Evolutionary conservation across 768 basidiomycete genomes (phyloP), one percentile per base, ranked within the genome.

Genomic region (Tricholoma hemisulphureum): DNA sequence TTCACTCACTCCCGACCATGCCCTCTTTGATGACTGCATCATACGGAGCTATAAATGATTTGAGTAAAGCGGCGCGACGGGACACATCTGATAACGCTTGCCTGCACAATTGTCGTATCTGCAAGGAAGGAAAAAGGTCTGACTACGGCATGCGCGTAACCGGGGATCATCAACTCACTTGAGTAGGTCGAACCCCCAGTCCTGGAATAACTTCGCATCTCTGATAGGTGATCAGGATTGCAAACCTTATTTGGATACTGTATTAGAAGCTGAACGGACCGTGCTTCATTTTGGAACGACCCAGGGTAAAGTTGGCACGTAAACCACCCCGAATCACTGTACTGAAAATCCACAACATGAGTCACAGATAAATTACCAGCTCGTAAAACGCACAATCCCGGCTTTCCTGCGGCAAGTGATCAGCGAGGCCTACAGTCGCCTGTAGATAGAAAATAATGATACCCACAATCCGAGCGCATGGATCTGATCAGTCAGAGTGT

Each of bases 291-390:
- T 64, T 75, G 71, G 70, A 77, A 87, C 1, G 85, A 86, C 18
- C 85, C 86, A 43, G 86, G 86, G 64, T 84, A 88, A 7, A 83
- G 71, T 11, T 79, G 80, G 57, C 86, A 88, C n/a, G 86, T 88
- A 61, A 77, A 82, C 85, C 84, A 87, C 18, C 86, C 86, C 4
- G 85, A 76, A 58, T 85, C 84, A 56, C 83, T 78, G 63, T 81
- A 82, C 83, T 83, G 54, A n/a, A 18, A 55, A 48, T 41, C 16
- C 46, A 8, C 26, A 28, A 11, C 7, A 53, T 53, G 35, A 53
- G 11, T 11, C 21, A 55, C 24, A 31, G 5, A 23, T 20, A 20
- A 49, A 26, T 14, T 9, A 0, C 7, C 11, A 37, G 6, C n/a
- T n/a, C n/a, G 24, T 9, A 49, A 35, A 35, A 66, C 76, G 56